These are phyloP conservation scores for Tetrapisispora phaffii DNA, from an alignment of 805 yeast species.

Conservation along the genomic window DNA sequence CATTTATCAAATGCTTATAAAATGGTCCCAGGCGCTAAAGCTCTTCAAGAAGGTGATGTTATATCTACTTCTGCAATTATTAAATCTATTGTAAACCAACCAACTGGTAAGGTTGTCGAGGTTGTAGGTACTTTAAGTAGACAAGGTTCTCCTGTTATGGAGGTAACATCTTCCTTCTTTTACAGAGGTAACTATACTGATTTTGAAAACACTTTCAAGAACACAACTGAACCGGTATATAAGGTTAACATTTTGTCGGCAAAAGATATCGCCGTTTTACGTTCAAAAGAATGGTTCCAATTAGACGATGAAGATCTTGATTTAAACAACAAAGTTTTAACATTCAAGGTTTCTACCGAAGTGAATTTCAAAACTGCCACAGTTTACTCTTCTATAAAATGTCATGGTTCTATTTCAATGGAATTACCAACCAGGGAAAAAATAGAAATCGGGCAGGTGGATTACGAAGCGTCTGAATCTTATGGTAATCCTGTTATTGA, in stretches of 20 bases:
- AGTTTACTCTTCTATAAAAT: constrained; percentile 68
- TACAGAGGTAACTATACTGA: constrained; percentile 89
- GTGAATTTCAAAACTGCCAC: constrained; percentile 69
- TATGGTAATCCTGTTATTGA: constrained; percentile 97
- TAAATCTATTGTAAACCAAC: constrained; percentile 80
- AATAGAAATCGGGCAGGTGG: constrained; percentile 70
- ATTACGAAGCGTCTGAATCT: constrained; percentile 83
- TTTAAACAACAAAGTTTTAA: constrained; percentile 67
- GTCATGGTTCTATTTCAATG: constrained; percentile 74
- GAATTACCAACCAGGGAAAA: constrained; percentile 91
- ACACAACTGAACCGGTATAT: constrained; percentile 77
- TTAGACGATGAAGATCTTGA: constrained; percentile 58
- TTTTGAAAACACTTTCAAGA: constrained; percentile 86
- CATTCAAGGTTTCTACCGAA: constrained; percentile 81
- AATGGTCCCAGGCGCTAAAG: constrained; percentile 85
- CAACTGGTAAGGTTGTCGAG: constrained; percentile 91
- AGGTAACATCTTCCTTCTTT: constrained; percentile 89
- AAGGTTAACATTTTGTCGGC: constrained; percentile 62
- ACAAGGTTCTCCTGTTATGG: constrained; percentile 74
- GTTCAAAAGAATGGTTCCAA: constrained; percentile 97
- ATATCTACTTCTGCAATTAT: constrained; percentile 78
- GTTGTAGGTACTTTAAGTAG: constrained; percentile 83
- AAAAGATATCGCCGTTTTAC: constrained; percentile 86
- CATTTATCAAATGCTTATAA: constrained; percentile 91
- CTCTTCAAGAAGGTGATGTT: constrained; percentile 78